Evolutionary conservation across 345 rosid genomes (phyloP).

Genomic region (Hibiscus trionum): DNA sequence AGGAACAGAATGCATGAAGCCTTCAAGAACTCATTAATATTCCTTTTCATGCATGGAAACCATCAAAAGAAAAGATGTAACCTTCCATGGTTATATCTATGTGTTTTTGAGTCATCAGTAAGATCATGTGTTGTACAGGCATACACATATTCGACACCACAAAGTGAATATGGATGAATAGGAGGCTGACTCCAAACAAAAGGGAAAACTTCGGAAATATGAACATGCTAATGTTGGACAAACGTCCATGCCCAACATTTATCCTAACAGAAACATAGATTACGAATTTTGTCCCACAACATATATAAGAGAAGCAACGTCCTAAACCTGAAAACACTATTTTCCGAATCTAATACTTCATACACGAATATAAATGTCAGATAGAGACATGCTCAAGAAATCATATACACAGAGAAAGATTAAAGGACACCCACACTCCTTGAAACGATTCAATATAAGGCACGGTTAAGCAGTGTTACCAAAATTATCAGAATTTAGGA

Average conservation of each 20-base stretch:
- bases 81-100: background rate
- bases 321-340: background rate
- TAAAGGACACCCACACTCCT: too few relatives aligned
- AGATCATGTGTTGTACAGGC: background rate
- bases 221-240: background rate
- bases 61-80: background rate
- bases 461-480: too few relatives aligned
- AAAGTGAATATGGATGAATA: background rate
- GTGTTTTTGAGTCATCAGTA: background rate
- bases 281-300: background rate
- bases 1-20: background rate
- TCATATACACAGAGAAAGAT: too few relatives aligned
- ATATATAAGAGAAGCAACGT: background rate
- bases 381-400: background rate
- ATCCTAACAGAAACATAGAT: background rate
- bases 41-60: background rate
- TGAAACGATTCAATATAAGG: too few relatives aligned
- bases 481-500: too few relatives aligned
- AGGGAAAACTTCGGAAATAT: background rate
- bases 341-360: background rate
- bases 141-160: background rate
- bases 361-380: background rate
- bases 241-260: background rate
- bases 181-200: background rate
- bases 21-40: background rate